These are phyloP conservation scores for Diplodia intermedia DNA, from an alignment of 2,329 filamentous ascomycete species.

Conservation along the genomic window DNA sequence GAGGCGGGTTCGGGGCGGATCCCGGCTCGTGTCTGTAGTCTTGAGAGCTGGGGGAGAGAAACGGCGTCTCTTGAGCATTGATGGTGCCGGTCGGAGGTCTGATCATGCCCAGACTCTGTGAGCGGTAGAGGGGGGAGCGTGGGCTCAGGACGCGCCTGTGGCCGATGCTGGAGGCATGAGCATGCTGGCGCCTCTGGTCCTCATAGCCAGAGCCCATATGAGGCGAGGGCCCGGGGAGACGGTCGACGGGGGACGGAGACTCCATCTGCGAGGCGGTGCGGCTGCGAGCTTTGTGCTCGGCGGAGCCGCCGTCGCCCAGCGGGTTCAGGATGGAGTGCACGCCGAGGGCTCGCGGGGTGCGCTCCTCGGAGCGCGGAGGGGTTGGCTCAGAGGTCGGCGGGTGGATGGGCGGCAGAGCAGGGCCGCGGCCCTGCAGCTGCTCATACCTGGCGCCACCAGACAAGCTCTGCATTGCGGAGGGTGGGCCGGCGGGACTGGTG, in stretches of 20 bases:
- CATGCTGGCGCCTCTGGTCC: constrained; percentile 16
- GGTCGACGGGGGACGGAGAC: constrained; percentile 49
- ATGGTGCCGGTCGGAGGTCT: constrained; percentile 55
- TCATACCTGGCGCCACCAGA: constrained; percentile 33
- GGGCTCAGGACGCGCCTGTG: constrained; percentile 62
- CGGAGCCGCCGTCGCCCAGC: constrained; percentile 42
- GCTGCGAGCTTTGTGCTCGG: constrained; percentile 44
- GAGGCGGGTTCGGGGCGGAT: constrained; percentile 52
- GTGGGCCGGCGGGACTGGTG: constrained; percentile 18
- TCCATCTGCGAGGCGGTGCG: constrained; percentile 55
- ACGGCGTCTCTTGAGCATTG: constrained; percentile 58
- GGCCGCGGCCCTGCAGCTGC: constrained; percentile 11
- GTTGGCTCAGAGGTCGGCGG: constrained; percentile 25
- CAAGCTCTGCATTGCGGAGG: constrained; percentile 27
- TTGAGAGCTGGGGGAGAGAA: constrained; percentile 52
- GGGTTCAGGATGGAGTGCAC: constrained; percentile 58
- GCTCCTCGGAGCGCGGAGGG: constrained; percentile 39
- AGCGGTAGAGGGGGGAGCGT: constrained; percentile 61
- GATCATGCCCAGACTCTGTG: constrained; percentile 57
- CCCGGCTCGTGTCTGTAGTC: constrained; percentile 51
- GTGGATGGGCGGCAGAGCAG: constrained; percentile 31
- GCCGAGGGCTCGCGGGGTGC: constrained; percentile 48
- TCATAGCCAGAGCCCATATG: constrained; percentile 37
- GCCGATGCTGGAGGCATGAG: constrained; percentile 17
- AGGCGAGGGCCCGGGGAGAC: constrained; percentile 43